A percentile compares a stretch with the other conserved stretches of the same genome.
phyloP scores from a whole-genome alignment of 345 rosid species.

The Carallia pectinifolia region DNA sequence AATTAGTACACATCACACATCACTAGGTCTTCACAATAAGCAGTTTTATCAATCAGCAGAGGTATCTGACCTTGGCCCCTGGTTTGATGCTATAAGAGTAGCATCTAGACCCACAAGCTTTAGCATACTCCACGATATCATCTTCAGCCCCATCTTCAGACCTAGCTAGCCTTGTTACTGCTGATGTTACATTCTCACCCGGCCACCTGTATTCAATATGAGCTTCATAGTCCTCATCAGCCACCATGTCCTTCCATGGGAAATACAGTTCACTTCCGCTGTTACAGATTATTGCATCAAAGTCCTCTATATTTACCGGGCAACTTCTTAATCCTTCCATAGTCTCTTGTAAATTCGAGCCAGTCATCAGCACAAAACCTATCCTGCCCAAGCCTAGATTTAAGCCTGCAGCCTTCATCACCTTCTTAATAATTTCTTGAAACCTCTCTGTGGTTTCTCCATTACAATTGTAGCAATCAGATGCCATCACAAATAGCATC shows the following conservation, averaged over 20 bases:
- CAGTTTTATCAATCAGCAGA: background rate
- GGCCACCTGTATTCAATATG: slow-evolving; percentile 89
- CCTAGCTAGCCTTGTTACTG: slow-evolving; percentile 47
- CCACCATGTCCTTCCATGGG: slow-evolving; percentile 77
- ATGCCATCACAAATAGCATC: slow-evolving; percentile 68
- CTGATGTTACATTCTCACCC: slow-evolving; percentile 64
- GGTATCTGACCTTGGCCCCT: slow-evolving; percentile 55
- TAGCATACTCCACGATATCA: slow-evolving; percentile 41
- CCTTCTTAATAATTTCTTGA: slow-evolving; percentile 54
- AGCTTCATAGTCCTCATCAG: slow-evolving; percentile 66
- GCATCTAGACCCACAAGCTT: slow-evolving; percentile 61
- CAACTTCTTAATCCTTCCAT: slow-evolving; percentile 45
- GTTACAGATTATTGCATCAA: slow-evolving; percentile 81
- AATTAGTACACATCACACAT: background rate
- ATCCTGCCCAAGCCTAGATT: slow-evolving; percentile 43
- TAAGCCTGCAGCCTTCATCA: slow-evolving; percentile 59
- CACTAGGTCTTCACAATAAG: background rate
- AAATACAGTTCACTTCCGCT: slow-evolving; percentile 78
- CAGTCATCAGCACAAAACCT: slow-evolving; percentile 67
- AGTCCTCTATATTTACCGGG: slow-evolving; percentile 62
- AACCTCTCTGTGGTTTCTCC: slow-evolving; percentile 46
- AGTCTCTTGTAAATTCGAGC: slow-evolving; percentile 59
- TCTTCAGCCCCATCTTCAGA: slow-evolving; percentile 51
- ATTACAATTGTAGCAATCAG: slow-evolving; percentile 52
- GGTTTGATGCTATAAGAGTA: slow-evolving; percentile 59